Percentiles rank a stretch among this genome's conserved stretches.
Evolutionary conservation across 305 asterid genomes (phyloP).

Genomic region (Rubia balearica): DNA sequence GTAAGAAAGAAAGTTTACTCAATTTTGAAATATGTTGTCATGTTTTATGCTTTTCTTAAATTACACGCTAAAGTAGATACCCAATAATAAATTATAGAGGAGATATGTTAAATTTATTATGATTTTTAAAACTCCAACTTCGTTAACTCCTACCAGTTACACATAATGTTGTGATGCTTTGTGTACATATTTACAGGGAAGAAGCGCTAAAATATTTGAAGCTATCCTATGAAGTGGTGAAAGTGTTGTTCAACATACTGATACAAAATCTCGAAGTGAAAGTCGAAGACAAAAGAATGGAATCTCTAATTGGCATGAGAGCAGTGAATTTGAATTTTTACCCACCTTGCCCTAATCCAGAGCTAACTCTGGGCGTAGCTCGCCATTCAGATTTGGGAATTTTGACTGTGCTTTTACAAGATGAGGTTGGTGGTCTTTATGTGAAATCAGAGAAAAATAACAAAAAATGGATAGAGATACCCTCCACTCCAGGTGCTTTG

Average conservation of each 20-base stretch:
- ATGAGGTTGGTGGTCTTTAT: not conserved
- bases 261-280: slow-evolving; percentile 19
- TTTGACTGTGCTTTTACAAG: slow-evolving; percentile 10
- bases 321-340: slow-evolving; percentile 19
- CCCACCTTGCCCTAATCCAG: slow-evolving; percentile 22
- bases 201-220: slow-evolving; percentile 28
- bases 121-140: too few species aligned
- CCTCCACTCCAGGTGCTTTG: not conserved
- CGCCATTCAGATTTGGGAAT: slow-evolving; percentile 20
- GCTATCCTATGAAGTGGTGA: slow-evolving; percentile 18
- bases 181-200: slow-evolving; percentile 12
- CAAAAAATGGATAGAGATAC: not conserved
- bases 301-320: slow-evolving; percentile 14
- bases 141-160: too few species aligned
- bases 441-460: not conserved
- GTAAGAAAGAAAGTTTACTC: too few species aligned
- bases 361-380: slow-evolving; percentile 18
- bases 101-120: too few species aligned
- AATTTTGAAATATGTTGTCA: too few species aligned
- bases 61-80: too few species aligned
- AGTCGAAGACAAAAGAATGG: not conserved
- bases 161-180: too few species aligned
- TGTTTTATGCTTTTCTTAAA: too few species aligned
- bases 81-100: too few species aligned
- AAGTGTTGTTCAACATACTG: slow-evolving; percentile 20